Evolutionary conservation across 2,329 filamentous ascomycete species (phyloP), one percentile per base, ranked within the genome.

Genomic region (Cytospora piceicola): DNA sequence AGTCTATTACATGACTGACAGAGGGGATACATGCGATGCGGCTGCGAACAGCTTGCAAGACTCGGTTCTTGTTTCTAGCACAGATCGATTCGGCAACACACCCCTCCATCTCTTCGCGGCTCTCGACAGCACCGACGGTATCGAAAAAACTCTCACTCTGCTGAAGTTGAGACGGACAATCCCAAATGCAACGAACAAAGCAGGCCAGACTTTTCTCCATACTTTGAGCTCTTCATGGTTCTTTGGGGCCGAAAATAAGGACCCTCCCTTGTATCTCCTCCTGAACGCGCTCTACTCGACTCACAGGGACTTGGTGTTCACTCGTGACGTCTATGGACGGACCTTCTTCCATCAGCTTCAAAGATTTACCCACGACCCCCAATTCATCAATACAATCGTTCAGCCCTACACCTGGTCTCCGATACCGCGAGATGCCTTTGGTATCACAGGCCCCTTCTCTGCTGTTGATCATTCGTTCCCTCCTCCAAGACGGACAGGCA

Each of bases 371-470:
- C 65, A 71, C 24, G 72, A 74, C 4, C 71, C 73, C 20, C 74
- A 74, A 8, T 67, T 72, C 2, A 79, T 78, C 58, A 71, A 78
- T 29, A 66, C 72, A 0, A 59, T 71, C 0, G 68, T 70, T 0
- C 74, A 77, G 29, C 46, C 51, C 15, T 65, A 63, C 34, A 3
- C n/a, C 24, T 55, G 8, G 11, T 24, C 14, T 30, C 12, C 51
- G 20, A 75, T 75, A 12, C 78, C 76, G 2, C 79, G 83, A 4
- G 84, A 87, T 68, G 84, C 84, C 0, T 86, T 87, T 63, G 78
- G 78, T 17, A 70, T 76, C 34, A 72, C 73, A 22, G 74, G 74
- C 0, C 69, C 73, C 0, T 68, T 75, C 32, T 67, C 70, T 9
- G 68, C 63, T 42, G 32, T 39, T 29, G 60, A 68, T 2, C 15